phyloP scores from a whole-genome alignment of 2,329 filamentous ascomycete species.

The Aulographum hederae region DNA sequence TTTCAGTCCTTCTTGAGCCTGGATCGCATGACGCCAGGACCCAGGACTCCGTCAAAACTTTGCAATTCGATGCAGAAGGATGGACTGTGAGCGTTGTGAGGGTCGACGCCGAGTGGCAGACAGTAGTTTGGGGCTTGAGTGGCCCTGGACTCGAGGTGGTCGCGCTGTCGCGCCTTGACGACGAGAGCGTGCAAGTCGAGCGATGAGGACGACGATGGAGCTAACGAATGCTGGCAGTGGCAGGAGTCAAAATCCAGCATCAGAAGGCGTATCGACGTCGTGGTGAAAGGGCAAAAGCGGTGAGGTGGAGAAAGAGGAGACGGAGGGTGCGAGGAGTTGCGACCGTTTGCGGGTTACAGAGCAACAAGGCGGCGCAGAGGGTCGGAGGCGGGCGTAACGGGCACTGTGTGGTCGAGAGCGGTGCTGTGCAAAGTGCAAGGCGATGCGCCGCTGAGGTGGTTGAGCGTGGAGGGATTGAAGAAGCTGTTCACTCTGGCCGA shows the following conservation, averaged over 20 bases:
- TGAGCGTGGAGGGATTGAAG: no score
- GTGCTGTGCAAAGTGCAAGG: no score
- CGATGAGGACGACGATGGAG: background rate
- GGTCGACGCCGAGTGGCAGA: background rate
- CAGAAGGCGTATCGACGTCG: background rate
- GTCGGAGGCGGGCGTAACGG: no score
- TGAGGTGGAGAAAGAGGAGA: background rate
- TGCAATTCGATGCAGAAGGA: no score
- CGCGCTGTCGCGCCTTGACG: background rate
- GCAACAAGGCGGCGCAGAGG: no score
- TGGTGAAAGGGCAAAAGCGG: background rate
- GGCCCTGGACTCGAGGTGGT: background rate
- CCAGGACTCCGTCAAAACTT: background rate
- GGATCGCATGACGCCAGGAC: conserved; percentile 4
- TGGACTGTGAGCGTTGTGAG: background rate
- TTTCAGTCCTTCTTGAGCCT: conserved; percentile 1
- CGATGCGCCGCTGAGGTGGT: no score
- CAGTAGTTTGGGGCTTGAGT: background rate
- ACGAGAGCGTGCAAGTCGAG: background rate
- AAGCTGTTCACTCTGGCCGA: no score
- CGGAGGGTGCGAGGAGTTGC: background rate
- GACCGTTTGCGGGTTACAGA: no score
- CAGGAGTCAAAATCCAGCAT: background rate
- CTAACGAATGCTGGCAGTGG: background rate
- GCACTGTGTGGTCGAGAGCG: no score